Percentiles rank a stretch among this genome's conserved stretches.
phyloP scores from a whole-genome alignment of 306 rosid genomes.

The Cucurbita moschata region DNA sequence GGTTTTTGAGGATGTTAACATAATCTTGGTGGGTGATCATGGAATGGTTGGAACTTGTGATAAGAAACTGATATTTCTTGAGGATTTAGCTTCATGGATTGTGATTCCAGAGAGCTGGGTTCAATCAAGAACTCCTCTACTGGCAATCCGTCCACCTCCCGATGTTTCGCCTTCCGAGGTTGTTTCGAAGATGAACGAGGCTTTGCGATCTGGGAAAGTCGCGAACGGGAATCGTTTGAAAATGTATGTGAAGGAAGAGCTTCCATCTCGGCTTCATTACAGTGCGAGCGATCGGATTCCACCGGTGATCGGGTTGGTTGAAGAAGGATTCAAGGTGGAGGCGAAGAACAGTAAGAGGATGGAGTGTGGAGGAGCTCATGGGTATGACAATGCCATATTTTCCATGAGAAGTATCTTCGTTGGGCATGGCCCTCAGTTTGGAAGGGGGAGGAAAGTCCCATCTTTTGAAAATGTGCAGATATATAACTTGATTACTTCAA shows the following conservation, averaged over 20 bases:
- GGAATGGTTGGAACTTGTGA: conserved; percentile 99
- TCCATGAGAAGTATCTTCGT: conserved; percentile 90
- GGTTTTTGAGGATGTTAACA: conserved; percentile 65
- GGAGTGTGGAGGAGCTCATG: conserved; percentile 95
- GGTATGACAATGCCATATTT: conserved; percentile 79
- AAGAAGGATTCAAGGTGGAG: conserved; percentile 83
- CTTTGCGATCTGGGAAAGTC: conserved; percentile 63
- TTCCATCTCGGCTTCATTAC: conserved; percentile 79
- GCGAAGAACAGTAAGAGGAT: conserved; percentile 32
- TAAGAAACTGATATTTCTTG: conserved; percentile 55
- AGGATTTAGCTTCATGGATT: conserved; percentile 69
- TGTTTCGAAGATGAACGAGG: conserved; percentile 67
- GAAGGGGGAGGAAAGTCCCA: conserved; percentile 67
- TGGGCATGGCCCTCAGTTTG: conserved; percentile 92
- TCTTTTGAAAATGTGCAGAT: conserved; percentile 90
- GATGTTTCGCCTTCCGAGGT: conserved; percentile 27
- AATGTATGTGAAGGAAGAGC: conserved; percentile 70
- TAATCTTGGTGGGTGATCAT: conserved; percentile 91
- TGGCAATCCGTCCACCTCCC: conserved; percentile 53
- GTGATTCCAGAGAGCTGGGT: conserved; percentile 54
- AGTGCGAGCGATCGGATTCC: conserved; percentile 52
- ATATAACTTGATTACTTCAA: conserved; percentile 72
- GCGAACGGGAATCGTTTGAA: conserved; percentile 57
- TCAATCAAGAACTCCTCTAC: conserved; percentile 43
- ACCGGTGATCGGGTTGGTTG: conserved; percentile 58